Conservation (phyloP, 106 monocot species). For the Acorus gramineus region DNA sequence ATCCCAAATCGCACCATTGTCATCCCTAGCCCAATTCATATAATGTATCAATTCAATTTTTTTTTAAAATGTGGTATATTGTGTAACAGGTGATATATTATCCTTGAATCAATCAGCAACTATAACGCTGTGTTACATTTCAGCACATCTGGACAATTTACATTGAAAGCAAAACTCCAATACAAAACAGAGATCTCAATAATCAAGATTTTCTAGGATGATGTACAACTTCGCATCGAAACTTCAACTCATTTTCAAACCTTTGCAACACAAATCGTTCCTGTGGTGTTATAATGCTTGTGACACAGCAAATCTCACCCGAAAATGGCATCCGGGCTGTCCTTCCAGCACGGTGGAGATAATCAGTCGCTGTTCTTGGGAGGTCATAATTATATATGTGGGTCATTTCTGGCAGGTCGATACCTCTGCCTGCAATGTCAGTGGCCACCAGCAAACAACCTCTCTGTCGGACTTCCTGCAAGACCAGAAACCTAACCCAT, state of each 20-base stretch:
- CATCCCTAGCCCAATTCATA: too few relatives aligned
- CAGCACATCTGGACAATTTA: too few relatives aligned
- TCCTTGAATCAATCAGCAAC: too few relatives aligned
- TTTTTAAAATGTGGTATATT: too few relatives aligned
- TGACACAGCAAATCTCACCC: conserved; percentile 46
- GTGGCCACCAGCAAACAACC: conserved; percentile 78
- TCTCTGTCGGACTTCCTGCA: conserved; percentile 52
- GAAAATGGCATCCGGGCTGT: conserved; percentile 71
- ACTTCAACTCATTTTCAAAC: conserved; percentile 83
- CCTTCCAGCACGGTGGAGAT: conserved; percentile 88
- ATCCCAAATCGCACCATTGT: too few relatives aligned
- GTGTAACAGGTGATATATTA: too few relatives aligned
- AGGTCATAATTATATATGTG: conserved; percentile 95
- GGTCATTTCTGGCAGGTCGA: conserved; percentile 83
- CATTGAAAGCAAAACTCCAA: too few relatives aligned
- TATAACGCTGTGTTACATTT: too few relatives aligned
- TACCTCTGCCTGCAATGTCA: conserved; percentile 84
- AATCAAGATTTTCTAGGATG: too few relatives aligned
- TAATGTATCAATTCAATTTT: too few relatives aligned
- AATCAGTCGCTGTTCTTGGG: conserved; percentile 62
- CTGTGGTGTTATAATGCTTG: conserved; percentile 51
- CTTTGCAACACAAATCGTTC: conserved; percentile 81
- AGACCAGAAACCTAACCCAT: too few relatives aligned
- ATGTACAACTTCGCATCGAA: conserved; percentile 31
- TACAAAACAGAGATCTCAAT: too few relatives aligned